Base-by-base conservation (phyloP, 2,329 filamentous ascomycete genomes). In the Fusarium napiforme region DNA sequence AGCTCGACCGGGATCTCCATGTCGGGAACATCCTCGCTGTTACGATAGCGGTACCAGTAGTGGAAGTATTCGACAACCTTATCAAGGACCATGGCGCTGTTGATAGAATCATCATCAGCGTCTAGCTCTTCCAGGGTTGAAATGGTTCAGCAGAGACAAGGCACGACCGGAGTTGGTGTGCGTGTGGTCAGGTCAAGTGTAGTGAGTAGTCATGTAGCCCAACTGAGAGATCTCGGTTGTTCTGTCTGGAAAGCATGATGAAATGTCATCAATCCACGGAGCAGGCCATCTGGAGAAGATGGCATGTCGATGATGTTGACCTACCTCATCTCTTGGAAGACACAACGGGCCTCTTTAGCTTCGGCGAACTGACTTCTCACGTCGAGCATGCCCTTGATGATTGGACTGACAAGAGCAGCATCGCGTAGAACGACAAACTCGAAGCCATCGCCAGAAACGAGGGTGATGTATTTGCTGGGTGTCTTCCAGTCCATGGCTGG, bases 41-140 rank as follows among this genome's bases (percentile, higher is more conserved):
- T 88, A 58, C 88, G 87, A 82, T 93, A 88, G 78, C 91, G 92
- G 82, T 94, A 91, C 85, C 93, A 93, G 84, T 95, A 95, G 80
- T 94, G 93, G 71, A 95, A 91, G 83, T 95, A 96, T 82, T 95
- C 92, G 81, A 91, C 93, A 37, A 95, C 91, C 80, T 94, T 94
- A 81, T 95, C 93, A 6, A 96, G 89, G 10, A 95, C 89, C 60
- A 92, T 85, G 72, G 90, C 92, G 82, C 92, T 95, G 80, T 69
- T 74, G 63, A 68, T 72, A 64, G 23, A 55, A 71, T 49, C 62
- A 76, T 69, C 68, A 73, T 77, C 75, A 75, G 78, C 73, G 68
- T 75, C 68, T 68, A 60, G 55, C 60, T 76, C 53, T 71, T 59
- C 39, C 40, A 66, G 43, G 52, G 39, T 37, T 60, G 26, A 52